Evolutionary conservation across 352 stramenopile species (phyloP), one percentile per base, ranked within the genome.

Genomic region (Peronospora belbahrii): DNA sequence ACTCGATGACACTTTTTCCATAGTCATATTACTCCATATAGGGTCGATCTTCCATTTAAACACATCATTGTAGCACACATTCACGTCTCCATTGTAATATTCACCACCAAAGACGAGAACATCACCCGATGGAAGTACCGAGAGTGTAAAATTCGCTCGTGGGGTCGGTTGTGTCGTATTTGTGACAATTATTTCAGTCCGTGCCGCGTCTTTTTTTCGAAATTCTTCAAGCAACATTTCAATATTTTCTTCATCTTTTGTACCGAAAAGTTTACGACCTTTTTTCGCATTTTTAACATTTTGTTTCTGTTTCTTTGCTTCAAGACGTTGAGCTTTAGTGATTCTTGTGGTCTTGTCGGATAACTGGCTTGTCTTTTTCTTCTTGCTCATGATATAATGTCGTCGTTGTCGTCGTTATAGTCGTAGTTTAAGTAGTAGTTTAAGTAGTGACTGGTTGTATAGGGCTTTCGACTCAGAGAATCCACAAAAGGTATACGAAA

Each of bases 11-110:
- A n/a, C n/a, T n/a, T n/a, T n/a, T n/a, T n/a, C n/a, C n/a, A n/a
- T n/a, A n/a, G n/a, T n/a, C n/a, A n/a, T n/a, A n/a, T n/a, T n/a
- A n/a, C n/a, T n/a, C n/a, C n/a, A n/a, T n/a, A n/a, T n/a, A 2
- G 53, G 50, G 54, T 96, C 86, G 15, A 95, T 34, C 70, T 95
- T 94, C 86, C 86, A 98, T 52, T 89, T 80, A 47, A 94, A 96
- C 6, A 99, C 71, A 46, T 98, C 95, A 58, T 98, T 98, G 67
- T 93, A 97, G 54, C 95, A 96, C 23, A 88, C 74, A 49, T 97
- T 98, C 62, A 95, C 80, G 48, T 97, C 84, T 31, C 96, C 96
- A 63, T 99, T 89, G 63, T 95, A 98, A 67, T 96, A 98, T 70
- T 99, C 96, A 37, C 96, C 96, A 27, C 96, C 96, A 65, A 98